phyloP scores from a whole-genome alignment of 1,284 basidiomycete species.

The Porogramme epimiltina region DNA sequence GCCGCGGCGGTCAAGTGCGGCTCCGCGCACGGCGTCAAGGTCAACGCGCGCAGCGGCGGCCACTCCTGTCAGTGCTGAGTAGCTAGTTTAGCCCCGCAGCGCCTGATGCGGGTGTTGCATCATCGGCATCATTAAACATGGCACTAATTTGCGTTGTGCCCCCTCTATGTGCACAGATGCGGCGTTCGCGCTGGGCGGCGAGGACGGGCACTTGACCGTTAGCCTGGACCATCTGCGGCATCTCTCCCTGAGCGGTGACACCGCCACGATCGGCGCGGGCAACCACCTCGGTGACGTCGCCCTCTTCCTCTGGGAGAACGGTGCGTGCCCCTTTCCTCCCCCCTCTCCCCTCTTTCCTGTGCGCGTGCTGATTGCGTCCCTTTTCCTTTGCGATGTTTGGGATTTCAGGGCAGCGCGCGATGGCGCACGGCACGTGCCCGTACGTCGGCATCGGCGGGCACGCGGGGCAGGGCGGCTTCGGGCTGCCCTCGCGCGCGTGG shows the following conservation, averaged over 20 bases:
- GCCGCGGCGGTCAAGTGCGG: constrained; percentile 9
- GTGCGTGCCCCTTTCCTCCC: not conserved
- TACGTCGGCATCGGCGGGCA: constrained; percentile 10
- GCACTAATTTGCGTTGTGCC: no score
- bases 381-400: not conserved
- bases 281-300: constrained; percentile 11
- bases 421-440: constrained; percentile 14
- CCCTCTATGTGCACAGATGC: not conserved
- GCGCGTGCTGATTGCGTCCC: not conserved
- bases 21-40: constrained; percentile 2
- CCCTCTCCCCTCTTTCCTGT: not conserved
- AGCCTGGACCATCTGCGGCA: constrained; percentile 10
- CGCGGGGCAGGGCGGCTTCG: constrained; percentile 10
- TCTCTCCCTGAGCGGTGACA: constrained; percentile 2
- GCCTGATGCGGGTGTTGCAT: no score
- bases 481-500: constrained; percentile 8
- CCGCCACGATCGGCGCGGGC: constrained; percentile 8
- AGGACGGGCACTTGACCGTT: constrained; percentile 13
- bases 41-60: constrained; percentile 11
- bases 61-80: constrained; percentile 10
- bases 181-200: constrained; percentile 8
- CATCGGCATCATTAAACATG: not conserved
- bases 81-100: no score
- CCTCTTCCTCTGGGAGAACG: constrained; percentile 13
- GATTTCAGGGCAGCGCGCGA: constrained; percentile 5